phyloP scores from a whole-genome alignment of 257 asterid genomes.

The Ligustrum vulgare region DNA sequence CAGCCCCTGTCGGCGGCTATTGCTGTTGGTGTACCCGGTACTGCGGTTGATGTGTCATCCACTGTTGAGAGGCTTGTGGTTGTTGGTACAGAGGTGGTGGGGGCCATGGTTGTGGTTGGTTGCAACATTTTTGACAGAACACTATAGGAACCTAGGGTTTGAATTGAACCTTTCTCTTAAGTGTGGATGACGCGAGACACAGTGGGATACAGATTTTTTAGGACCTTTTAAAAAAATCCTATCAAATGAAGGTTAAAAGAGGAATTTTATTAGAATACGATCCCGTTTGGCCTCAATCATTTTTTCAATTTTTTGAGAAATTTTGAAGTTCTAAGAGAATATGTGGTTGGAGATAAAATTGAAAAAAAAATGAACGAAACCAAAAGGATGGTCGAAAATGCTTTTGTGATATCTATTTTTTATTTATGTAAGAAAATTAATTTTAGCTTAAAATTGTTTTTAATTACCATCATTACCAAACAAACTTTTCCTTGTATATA shows the following conservation, averaged over 20 bases:
- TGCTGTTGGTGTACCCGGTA: conserved; percentile 64
- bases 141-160: not conserved
- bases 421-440: too few relatives aligned
- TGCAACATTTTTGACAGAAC: conserved; percentile 42
- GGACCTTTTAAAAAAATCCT: not conserved
- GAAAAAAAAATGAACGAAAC: too few relatives aligned
- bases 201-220: not conserved
- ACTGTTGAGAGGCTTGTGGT: conserved; percentile 38
- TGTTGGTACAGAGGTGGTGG: conserved; percentile 53
- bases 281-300: too few relatives aligned
- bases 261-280: not conserved
- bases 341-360: too few relatives aligned
- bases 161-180: too few relatives aligned
- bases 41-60: conserved; percentile 53
- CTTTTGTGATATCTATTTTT: too few relatives aligned
- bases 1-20: conserved; percentile 46
- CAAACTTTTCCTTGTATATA: too few relatives aligned
- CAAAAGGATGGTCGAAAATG: too few relatives aligned
- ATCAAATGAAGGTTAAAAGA: not conserved
- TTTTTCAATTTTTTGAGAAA: too few relatives aligned
- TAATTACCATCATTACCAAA: too few relatives aligned
- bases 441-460: too few relatives aligned
- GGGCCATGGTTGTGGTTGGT: conserved; percentile 52
- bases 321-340: too few relatives aligned
- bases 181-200: not conserved